These are phyloP conservation scores for Penicillium sp. DNA, from an alignment of 2,329 filamentous ascomycete species.

Conservation along the genomic window DNA sequence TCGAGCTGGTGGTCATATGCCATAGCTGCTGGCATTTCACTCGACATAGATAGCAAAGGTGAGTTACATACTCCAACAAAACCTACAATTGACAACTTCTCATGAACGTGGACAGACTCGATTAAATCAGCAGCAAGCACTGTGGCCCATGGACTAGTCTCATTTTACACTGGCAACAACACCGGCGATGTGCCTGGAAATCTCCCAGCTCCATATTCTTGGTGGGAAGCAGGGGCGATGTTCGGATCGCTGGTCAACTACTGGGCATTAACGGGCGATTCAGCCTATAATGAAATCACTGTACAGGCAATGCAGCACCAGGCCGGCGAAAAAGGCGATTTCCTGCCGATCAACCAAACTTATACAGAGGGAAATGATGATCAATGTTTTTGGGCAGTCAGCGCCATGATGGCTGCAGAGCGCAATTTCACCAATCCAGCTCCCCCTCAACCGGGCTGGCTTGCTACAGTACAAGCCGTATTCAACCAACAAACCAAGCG, in stretches of 20 bases:
- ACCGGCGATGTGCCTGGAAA: slow-evolving; percentile 29
- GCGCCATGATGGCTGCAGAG: slow-evolving; percentile 62
- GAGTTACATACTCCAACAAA: too few relatives aligned
- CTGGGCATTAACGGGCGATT: slow-evolving; percentile 23
- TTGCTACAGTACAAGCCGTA: slow-evolving; percentile 61
- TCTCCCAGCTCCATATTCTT: slow-evolving; percentile 33
- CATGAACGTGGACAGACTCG: slow-evolving; percentile 22
- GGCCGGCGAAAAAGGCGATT: slow-evolving; percentile 24
- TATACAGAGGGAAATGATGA: slow-evolving; percentile 58
- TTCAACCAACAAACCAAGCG: slow-evolving; percentile 65
- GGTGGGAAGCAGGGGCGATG: slow-evolving; percentile 37
- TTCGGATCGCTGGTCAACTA: slow-evolving; percentile 28
- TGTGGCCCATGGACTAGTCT: slow-evolving; percentile 30
- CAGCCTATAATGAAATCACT: slow-evolving; percentile 10
- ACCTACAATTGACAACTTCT: neutral
- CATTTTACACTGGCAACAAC: slow-evolving; percentile 32
- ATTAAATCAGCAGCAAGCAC: slow-evolving; percentile 30
- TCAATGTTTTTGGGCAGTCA: slow-evolving; percentile 64
- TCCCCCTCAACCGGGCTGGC: slow-evolving; percentile 34
- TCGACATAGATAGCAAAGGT: slow-evolving; percentile 10
- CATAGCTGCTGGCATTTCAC: slow-evolving; percentile 3
- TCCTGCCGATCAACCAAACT: slow-evolving; percentile 37
- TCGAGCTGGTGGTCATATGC: neutral
- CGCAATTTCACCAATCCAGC: slow-evolving; percentile 55
- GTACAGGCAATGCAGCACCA: slow-evolving; percentile 11